Evolutionary conservation across 1,284 basidiomycete genomes (phyloP), one percentile per base, ranked within the genome.

Genomic region (Ustilago xerochloae): DNA sequence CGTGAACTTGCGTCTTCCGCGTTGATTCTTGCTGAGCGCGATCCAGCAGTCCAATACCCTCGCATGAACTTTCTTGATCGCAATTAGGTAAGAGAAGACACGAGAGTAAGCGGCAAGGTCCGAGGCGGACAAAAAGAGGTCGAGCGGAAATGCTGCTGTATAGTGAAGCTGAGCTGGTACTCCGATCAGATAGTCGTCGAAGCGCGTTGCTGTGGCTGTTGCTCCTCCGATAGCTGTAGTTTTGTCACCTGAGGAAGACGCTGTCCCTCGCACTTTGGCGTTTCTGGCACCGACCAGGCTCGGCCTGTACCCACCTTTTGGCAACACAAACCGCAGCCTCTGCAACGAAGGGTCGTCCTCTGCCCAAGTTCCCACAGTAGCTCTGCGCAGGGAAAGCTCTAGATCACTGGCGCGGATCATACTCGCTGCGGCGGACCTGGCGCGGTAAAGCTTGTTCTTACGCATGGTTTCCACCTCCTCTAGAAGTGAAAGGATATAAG

Each of bases 11-110:
- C 92, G 87, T 36, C 93, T 87, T 3, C 89, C 90, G 8, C 93
- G 88, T 83, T 94, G 93, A 1, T 92, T 88, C 74, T 92, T 92
- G 10, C 91, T 93, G 24, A 96, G 86, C 0, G 90, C 90, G 1
- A 90, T 88, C 94, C 93, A 96, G 79, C 91, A 91, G 2, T 88
- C 87, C 63, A 93, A 90, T 8, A 94, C 89, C 22, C 90, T 88
- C 0, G 89, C 89, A 77, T 95, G 93, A 0, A 91, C 92, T 81
- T 92, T 91, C 30, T 93, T 89, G 43, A 96, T 85, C 0, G 93
- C 90, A 22, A 91, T 90, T 4, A 96, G 87, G 85, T 93, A 95
- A 6, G 91, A 88, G 84, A 94, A 93, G 50, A 96, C 85, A 28
- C 89, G 88, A 1, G 89, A 89, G 80, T 96, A 96, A 20, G 89